Conservation (phyloP, 371 early-diverging fungal genomes). For the Syncephalastrum sp. region DNA sequence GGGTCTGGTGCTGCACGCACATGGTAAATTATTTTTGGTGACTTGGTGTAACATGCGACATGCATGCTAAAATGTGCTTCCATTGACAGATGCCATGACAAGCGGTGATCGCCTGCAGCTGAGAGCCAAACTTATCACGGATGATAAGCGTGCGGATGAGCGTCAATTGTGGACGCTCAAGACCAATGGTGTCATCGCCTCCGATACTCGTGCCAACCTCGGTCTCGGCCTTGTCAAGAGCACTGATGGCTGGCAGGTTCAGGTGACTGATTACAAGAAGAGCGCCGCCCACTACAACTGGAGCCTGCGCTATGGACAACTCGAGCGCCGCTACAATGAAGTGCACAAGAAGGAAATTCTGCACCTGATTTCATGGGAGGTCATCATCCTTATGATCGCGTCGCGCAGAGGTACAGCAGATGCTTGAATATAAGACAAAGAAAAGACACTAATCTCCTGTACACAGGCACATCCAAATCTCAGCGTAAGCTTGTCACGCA, state of each 20-base stretch:
- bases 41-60: not conserved
- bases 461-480: constrained; percentile 13
- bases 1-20: constrained; percentile 32
- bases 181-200: constrained; percentile 40
- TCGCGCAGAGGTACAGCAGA: constrained; percentile 19
- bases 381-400: constrained; percentile 26
- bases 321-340: constrained; percentile 29
- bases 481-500: constrained; percentile 35
- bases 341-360: constrained; percentile 29
- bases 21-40: constrained; percentile 22
- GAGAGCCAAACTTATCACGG: constrained; percentile 13
- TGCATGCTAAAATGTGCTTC: constrained; percentile 3
- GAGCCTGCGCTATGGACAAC: constrained; percentile 34
- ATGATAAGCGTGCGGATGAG: constrained; percentile 17
- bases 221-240: constrained; percentile 30
- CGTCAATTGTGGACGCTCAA: constrained; percentile 37
- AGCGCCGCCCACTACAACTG: constrained; percentile 30
- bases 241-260: constrained; percentile 22
- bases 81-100: constrained; percentile 18
- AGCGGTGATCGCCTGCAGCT: constrained; percentile 27
- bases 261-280: constrained; percentile 25
- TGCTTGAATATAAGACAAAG: not conserved
- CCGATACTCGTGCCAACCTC: constrained; percentile 16
- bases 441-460: not conserved
- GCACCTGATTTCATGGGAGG: constrained; percentile 23